phyloP scores from a whole-genome alignment of 305 asterid genomes.

The Solanum hybrid region DNA sequence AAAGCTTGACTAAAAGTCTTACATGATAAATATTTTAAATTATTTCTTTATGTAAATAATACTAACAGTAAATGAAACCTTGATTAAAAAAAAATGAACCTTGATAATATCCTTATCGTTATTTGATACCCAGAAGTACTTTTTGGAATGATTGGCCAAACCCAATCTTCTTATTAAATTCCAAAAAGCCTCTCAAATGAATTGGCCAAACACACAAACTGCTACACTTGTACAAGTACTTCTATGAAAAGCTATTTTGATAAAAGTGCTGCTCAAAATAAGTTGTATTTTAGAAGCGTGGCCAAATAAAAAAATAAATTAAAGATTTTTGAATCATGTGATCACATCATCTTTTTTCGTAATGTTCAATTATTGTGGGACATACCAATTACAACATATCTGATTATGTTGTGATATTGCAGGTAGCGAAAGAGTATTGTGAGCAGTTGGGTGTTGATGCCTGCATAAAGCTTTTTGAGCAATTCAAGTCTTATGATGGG shows the following conservation, averaged over 20 bases:
- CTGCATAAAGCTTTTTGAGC: slow-evolving; percentile 91
- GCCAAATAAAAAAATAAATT: not conserved
- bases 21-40: not conserved
- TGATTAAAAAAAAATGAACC: not conserved
- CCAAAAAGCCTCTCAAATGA: not conserved
- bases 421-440: slow-evolving; percentile 97
- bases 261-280: not conserved
- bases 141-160: not conserved
- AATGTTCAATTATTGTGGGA: not conserved
- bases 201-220: not conserved
- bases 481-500: slow-evolving; percentile 97
- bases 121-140: not conserved
- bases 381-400: not conserved
- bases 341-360: not conserved
- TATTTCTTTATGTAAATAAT: not conserved
- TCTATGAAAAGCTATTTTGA: not conserved
- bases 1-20: not conserved
- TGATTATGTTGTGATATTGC: slow-evolving; percentile 12
- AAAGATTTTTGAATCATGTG: not conserved
- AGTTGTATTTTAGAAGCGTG: not conserved
- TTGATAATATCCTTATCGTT: not conserved
- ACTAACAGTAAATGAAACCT: not conserved
- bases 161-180: not conserved
- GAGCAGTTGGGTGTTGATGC: slow-evolving; percentile 96
- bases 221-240: not conserved